Evolutionary conservation across 306 rosid genomes (phyloP), one percentile per base, ranked within the genome.

Genomic region (Prinsepia uniflora): DNA sequence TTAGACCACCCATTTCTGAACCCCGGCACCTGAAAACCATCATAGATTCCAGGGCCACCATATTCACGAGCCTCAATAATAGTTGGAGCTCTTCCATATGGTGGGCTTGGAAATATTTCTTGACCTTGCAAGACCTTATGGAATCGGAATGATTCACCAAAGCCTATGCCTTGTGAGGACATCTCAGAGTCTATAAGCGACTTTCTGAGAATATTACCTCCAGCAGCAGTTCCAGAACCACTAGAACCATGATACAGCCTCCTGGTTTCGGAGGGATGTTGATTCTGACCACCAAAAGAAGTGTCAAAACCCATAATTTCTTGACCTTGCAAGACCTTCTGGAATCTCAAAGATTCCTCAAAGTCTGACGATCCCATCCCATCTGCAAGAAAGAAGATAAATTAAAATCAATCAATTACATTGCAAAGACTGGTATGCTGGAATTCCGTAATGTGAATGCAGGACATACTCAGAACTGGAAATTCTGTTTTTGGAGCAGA

Each of bases 271-370:
- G 83, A 80, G 60, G 89, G 84, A 60, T 73, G 79, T 55, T 72
- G 89, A 80, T 76, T 84, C 62, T 50, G 84, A 79, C 77, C 71
- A 68, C 82, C 83, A 47, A 67, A 79, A 54, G 83, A 89, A 69
- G 85, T 76, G 83, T 82, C 90, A 76, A 78, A 84, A 80, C 92
- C 86, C 53, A 78, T 81, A 84, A 95, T 89, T 95, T 95, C 99
- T 95, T 95, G 99, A 95, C 99, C 99, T 95, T 95, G 99, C 99
- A 95, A 95, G 99, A 95, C 99, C 99, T 91, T 89, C 84, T 80
- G 99, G 93, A 95, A 95, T 79, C 96, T 86, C 48, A 80, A 76
- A 36, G 97, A 75, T 83, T 95, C 99, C 92, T 92, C 96, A 78
- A 95, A 91, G 97, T 89, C 99, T 64, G 91, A 79, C 56, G 84